Percentiles rank a stretch among this genome's conserved stretches.
phyloP scores from a whole-genome alignment of 306 rosid genomes.

The Acmispon strigosus region DNA sequence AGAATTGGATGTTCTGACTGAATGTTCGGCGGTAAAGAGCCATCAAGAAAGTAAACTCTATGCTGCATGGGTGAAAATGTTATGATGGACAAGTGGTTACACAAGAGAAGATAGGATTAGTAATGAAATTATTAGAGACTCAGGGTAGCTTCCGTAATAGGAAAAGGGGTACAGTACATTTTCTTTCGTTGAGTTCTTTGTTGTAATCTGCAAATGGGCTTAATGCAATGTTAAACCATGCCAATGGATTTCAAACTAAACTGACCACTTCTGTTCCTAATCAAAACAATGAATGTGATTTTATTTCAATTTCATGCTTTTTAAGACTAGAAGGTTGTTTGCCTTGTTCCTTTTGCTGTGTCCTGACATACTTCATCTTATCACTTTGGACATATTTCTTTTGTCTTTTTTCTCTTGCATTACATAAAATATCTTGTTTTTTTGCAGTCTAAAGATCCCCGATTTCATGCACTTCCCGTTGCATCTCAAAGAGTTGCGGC shows the following conservation, averaged over 20 bases:
- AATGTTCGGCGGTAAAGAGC: no score
- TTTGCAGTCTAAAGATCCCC: conserved; percentile 96
- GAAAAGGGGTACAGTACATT: background rate
- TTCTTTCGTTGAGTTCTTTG: background rate
- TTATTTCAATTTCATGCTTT: background rate
- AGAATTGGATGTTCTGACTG: conserved; percentile 8
- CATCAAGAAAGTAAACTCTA: no score
- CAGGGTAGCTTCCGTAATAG: background rate
- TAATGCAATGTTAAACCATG: background rate
- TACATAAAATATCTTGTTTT: conserved; percentile 18
- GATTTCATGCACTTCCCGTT: conserved; percentile 93
- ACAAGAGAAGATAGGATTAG: no score
- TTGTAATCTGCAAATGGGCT: background rate
- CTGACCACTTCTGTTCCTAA: background rate
- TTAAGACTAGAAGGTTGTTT: background rate
- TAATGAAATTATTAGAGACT: no score
- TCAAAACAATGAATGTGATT: background rate
- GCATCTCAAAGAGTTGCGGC: conserved; percentile 96
- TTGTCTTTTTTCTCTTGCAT: background rate
- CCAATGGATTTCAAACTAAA: background rate
- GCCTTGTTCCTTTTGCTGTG: conserved; percentile 1
- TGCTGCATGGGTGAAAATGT: no score
- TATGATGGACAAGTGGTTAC: no score
- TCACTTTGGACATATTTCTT: background rate
- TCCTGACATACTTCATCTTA: conserved; percentile 1